These are phyloP conservation scores for Solanum tarapatanum DNA, from an alignment of 257 asterid species.

Conservation along the genomic window DNA sequence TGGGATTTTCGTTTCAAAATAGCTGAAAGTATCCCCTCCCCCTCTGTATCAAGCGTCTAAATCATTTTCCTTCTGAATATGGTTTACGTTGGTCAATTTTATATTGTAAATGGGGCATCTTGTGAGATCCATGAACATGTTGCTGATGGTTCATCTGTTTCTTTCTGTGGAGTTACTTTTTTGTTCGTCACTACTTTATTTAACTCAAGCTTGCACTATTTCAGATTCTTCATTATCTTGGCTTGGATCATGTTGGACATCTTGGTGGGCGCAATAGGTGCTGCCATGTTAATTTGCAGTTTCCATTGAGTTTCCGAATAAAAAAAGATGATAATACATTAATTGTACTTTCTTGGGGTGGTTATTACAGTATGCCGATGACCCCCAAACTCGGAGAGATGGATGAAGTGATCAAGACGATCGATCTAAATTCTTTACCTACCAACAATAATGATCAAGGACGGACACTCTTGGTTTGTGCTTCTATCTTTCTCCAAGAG, in stretches of 20 bases:
- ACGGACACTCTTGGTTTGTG: slow-evolving; percentile 95
- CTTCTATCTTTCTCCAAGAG: slow-evolving; percentile 29
- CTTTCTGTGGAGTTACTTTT: background rate
- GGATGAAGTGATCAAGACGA: slow-evolving; percentile 63
- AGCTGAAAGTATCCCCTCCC: background rate
- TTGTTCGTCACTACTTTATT: slow-evolving; percentile 1
- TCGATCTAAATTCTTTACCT: slow-evolving; percentile 35
- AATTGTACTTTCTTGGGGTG: background rate
- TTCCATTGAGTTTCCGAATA: background rate
- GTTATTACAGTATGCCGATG: slow-evolving; percentile 50
- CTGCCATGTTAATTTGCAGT: background rate
- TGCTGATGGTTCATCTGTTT: background rate
- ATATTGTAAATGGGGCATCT: background rate
- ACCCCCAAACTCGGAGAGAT: slow-evolving; percentile 73
- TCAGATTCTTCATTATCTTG: slow-evolving; percentile 96
- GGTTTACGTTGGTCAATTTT: background rate
- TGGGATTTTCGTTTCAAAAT: background rate
- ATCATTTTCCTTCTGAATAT: background rate
- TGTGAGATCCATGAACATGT: background rate
- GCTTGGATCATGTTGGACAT: slow-evolving; percentile 91
- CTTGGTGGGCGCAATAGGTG: slow-evolving; percentile 87
- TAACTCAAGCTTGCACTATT: slow-evolving; percentile 13
- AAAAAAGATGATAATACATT: background rate
- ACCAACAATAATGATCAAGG: slow-evolving; percentile 28
- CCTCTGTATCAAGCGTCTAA: background rate